Evolutionary conservation across 2,329 filamentous ascomycete genomes (phyloP), one percentile per base, ranked within the genome.

Genomic region (Calonectria leucothoes): DNA sequence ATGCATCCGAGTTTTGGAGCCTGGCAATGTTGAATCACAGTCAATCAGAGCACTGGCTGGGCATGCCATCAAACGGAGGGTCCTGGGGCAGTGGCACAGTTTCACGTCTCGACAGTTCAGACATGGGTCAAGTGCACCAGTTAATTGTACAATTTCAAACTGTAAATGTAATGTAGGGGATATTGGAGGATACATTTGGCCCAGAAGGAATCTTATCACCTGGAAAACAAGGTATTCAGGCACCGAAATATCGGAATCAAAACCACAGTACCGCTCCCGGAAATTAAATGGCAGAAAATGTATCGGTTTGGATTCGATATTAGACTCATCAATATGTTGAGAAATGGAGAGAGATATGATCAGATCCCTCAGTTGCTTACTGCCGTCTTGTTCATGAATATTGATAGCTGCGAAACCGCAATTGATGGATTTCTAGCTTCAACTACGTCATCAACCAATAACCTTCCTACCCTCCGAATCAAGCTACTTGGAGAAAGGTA

Each of bases 61-160:
- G n/a, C 8, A 20, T 35, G 17, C 1, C 14, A 20, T 23, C 10
- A 15, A 31, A 5, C 20, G n/a, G 29, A 1, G 51, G 42, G 15
- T 35, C 15, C 1, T 17, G 29, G 27, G 23, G 17, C 23, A 59
- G 25, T 42, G 23, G 25, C 4, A 14, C 12, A 4, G 29, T 59
- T 7, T 57, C 33, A 20, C 20, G 11, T 6, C 52, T 63, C 31
- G 64, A 71, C 23, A 51, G 55, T 20, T 67, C 64, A 20, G 64
- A 71, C 42, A 71, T 71, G 52, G 25, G 42, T 1, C 69, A 68
- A 25, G 52, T 71, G 20, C 64, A 71, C 42, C 52, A 68, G 42
- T 27, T 71, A n/a, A 67, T 71, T n/a, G 23, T 67, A 14, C 39
- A 39, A 33, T 71, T 67, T 63, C 64, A 63, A 25, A 65, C 66